Evolutionary conservation across 1,284 basidiomycete genomes (phyloP).

Genomic region (Marasmius tenuissimus): DNA sequence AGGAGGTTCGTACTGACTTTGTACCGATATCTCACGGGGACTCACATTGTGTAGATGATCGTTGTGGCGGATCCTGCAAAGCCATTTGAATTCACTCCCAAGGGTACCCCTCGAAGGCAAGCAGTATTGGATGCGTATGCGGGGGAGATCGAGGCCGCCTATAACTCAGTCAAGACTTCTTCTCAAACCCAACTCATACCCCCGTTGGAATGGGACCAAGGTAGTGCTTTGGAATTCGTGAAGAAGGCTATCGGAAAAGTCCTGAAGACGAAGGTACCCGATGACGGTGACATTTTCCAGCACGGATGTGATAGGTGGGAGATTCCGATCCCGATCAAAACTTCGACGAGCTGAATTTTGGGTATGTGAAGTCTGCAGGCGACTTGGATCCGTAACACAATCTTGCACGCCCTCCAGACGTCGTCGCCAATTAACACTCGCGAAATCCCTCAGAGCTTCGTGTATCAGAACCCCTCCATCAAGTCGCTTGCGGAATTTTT

Average conservation of each 20-base stretch:
- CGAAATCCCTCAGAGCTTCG: not conserved
- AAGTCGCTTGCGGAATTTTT: not conserved
- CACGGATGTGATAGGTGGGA: constrained; percentile 3
- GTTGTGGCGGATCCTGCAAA: constrained; percentile 25
- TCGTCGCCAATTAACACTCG: not conserved
- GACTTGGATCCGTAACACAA: constrained; percentile 6
- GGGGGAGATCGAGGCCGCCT: constrained; percentile 26
- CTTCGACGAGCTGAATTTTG: not conserved
- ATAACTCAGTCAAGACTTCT: constrained; percentile 2
- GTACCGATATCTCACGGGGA: no score
- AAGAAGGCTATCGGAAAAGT: not conserved
- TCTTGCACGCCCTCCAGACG: not conserved
- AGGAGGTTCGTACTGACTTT: not conserved
- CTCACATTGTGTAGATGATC: constrained; percentile 25
- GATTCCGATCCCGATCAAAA: no score
- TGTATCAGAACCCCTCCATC: not conserved
- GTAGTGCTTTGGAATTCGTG: not conserved
- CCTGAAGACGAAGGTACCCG: not conserved
- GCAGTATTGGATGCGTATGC: constrained; percentile 26
- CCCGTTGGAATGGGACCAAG: not conserved
- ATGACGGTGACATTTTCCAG: not conserved
- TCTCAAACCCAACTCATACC: not conserved
- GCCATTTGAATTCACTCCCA: constrained; percentile 31
- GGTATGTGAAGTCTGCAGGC: not conserved
- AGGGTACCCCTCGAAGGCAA: constrained; percentile 25